These are phyloP conservation scores for Chalciporus sphaerocephalus DNA, from an alignment of 768 basidiomycete species.

Conservation along the genomic window DNA sequence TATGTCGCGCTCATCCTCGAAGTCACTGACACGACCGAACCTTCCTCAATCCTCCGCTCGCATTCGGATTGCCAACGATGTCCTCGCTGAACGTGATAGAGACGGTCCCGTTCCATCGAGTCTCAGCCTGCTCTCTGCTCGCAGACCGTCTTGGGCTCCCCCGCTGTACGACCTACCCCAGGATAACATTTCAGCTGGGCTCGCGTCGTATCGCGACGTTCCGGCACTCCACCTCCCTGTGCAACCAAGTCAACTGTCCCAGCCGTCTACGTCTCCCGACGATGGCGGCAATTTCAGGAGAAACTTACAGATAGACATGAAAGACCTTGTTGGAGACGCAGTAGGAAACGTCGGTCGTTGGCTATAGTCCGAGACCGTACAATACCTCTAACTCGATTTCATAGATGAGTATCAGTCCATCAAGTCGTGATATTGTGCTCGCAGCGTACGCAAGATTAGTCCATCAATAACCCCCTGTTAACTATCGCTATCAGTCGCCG, in stretches of 20 bases:
- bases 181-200: slow-evolving; percentile 15
- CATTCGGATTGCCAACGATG: slow-evolving; percentile 19
- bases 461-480: background rate
- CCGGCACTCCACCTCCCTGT: slow-evolving; percentile 19
- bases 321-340: slow-evolving; percentile 72
- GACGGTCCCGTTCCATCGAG: slow-evolving; percentile 27
- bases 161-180: slow-evolving; percentile 26
- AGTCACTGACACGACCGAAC: slow-evolving; percentile 12
- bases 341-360: slow-evolving; percentile 67
- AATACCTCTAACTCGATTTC: slow-evolving; percentile 4
- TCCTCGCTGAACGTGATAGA: slow-evolving; percentile 15
- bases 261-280: slow-evolving; percentile 37
- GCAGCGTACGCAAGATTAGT: slow-evolving; percentile 58
- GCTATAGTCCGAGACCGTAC: background rate
- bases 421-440: slow-evolving; percentile 82
- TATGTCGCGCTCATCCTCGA: slow-evolving; percentile 29
- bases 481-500: slow-evolving; percentile 49
- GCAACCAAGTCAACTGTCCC: slow-evolving; percentile 10
- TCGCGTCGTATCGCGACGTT: slow-evolving; percentile 31
- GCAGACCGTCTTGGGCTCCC: slow-evolving; percentile 32
- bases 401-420: slow-evolving; percentile 89
- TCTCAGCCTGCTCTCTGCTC: slow-evolving; percentile 31
- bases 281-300: slow-evolving; percentile 57
- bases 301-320: slow-evolving; percentile 74
- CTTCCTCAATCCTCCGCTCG: slow-evolving; percentile 14